Base-by-base conservation (phyloP, 768 basidiomycete genomes). In the Rhizopogon vulgaris region DNA sequence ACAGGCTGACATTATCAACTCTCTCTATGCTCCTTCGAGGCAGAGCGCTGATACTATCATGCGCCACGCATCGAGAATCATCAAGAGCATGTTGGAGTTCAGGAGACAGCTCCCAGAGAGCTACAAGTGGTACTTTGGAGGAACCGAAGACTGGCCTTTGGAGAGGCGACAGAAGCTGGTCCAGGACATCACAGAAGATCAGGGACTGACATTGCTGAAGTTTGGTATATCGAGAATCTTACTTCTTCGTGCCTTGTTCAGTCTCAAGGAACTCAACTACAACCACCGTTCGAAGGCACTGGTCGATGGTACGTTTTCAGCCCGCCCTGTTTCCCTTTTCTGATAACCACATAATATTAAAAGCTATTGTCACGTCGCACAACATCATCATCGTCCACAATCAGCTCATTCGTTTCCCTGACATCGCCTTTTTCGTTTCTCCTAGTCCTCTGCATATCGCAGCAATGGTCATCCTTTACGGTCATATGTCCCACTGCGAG, bases 381-480 rank as follows among this genome's bases (percentile, higher is more conserved):
- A 93, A 93, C 60, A 83, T 87, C 53, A 89, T 93, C 60, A 78
- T 90, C 49, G 77, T 93, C 28, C 91, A 93, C 70, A 85, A 84
- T 51, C 82, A 87, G 57, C 79, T 93, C 48, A 89, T 91, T 58
- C 79, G 79, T 32, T 92, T 85, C 76, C 90, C 90, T 10, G 85
- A 92, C 52, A 86, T 87, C 58, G 87, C 84, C 3, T 93, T 93
- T 72, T 92, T 93, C 64, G 87, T 87, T 22, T 91, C 90, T 3
- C 90, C 90, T 2, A 90, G 89, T 53, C 90, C 90, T 12, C 75
- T 93, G 17, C 90, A 93, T 67, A 90, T 92, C 49, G 86, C 90
- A 0, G 90, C 90, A 6, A 91, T 93, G 90, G 87, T 92, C 52
- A 91, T 93, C 54, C 76, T 93, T 17, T 92, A 85, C 63, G 90